A percentile compares a stretch with the other conserved stretches of the same genome.
These are phyloP conservation scores for Plantago ovata DNA, from an alignment of 257 asterid species.

Conservation along the genomic window DNA sequence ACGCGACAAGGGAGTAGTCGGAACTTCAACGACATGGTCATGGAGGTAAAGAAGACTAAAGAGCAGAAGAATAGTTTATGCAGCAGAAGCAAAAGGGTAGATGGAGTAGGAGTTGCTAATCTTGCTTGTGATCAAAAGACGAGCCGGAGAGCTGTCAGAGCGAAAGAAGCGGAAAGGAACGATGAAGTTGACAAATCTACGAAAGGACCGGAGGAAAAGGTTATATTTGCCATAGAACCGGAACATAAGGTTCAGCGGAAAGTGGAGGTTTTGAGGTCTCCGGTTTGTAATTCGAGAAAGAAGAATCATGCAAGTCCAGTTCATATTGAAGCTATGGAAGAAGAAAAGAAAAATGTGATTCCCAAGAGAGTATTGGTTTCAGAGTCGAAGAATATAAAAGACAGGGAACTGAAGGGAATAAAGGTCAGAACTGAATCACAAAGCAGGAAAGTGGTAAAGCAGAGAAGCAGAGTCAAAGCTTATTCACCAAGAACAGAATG, in stretches of 20 bases:
- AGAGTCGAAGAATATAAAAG: constrained; percentile 15
- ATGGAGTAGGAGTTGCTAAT: not conserved
- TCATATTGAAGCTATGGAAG: constrained; percentile 1
- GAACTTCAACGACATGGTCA: constrained; percentile 38
- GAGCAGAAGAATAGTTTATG: constrained; percentile 23
- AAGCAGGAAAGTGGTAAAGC: constrained; percentile 33
- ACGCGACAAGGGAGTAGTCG: constrained; percentile 11
- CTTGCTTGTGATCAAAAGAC: constrained; percentile 19
- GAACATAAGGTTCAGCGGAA: constrained; percentile 14
- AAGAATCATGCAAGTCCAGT: not conserved
- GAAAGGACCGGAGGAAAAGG: constrained; percentile 24
- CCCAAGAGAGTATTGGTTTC: not conserved
- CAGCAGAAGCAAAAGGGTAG: constrained; percentile 18
- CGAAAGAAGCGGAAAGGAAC: constrained; percentile 16
- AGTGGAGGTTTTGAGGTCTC: constrained; percentile 10
- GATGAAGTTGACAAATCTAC: constrained; percentile 4
- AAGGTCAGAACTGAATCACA: constrained; percentile 10
- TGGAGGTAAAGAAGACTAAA: constrained; percentile 27
- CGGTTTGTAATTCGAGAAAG: constrained; percentile 7
- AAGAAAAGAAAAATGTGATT: not conserved
- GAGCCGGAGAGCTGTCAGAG: constrained; percentile 15
- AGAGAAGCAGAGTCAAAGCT: constrained; percentile 25
- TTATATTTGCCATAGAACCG: constrained; percentile 29
- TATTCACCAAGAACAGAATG: constrained; percentile 59
- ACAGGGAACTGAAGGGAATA: constrained; percentile 12